Evolutionary conservation across 352 stramenopile genomes (phyloP), one percentile per base, ranked within the genome.

Genomic region (Phytophthora uliginosa): DNA sequence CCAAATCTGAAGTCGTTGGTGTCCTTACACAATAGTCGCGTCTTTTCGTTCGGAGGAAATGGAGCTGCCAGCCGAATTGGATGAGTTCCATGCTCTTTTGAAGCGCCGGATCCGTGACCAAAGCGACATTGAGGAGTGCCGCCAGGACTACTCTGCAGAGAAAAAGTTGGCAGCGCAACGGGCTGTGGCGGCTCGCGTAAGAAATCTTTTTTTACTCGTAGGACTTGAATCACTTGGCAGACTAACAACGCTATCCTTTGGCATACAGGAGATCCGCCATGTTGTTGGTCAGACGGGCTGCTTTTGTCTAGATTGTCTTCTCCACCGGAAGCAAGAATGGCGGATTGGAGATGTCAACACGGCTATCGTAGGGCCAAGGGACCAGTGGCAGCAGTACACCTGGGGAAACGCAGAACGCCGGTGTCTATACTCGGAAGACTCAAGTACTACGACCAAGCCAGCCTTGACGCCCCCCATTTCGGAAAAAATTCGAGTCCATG

Each of bases 291-390:
- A 95, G 74, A 81, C 86, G 5, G 88, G 88, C 0, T 94, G 88
- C 59, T 95, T 93, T 60, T 95, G 88, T 33, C 63, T 88, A 36
- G 85, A 93, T 50, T 94, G 88, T 59, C 64, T 95, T 18, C 61
- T 93, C 18, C 74, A 91, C 55, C 78, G 84, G 33, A 92, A 89
- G 59, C 84, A 95, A 40, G 86, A 94, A 56, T 94, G 88, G 86
- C 77, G 88, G 57, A 85, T 95, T 42, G 85, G 85, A 50, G 84
- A 94, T 65, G 67, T 92, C 31, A 93, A 95, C 63, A 42, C 77
- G 22, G 65, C 70, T 24, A 82, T 95, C 54, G 81, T 90, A 13
- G 88, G 86, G 7, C 86, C 86, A 22, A 73, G 86, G 61, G 85
- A 94, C 53, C 75, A 88, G 36, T 93, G 86, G 84, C 69, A 74